Percentiles rank a stretch among this genome's conserved stretches.
Evolutionary conservation across 169 alveolate genomes (phyloP).

Genomic region (Eimeria falciformis): DNA sequence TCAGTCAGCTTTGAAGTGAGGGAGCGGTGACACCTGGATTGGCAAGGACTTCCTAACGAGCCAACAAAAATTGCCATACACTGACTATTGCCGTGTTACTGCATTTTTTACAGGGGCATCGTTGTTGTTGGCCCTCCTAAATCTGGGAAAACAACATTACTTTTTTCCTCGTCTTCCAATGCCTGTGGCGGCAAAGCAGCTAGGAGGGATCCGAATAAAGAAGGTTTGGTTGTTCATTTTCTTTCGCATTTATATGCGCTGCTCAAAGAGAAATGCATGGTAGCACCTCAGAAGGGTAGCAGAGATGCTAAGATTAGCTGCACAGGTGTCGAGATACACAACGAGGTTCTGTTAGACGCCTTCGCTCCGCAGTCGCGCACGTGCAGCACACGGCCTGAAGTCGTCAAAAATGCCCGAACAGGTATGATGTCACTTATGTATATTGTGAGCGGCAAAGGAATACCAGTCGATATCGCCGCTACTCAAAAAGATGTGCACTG

Average conservation of each 20-base stretch:
- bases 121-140: background rate
- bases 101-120: background rate
- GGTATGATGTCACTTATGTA: background rate
- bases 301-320: background rate
- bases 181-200: background rate
- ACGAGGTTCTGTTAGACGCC: background rate
- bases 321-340: background rate
- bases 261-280: background rate
- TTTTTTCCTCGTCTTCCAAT: background rate
- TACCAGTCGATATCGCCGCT: background rate
- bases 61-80: too few relatives aligned
- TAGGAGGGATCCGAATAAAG: background rate
- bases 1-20: too few relatives aligned
- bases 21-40: too few relatives aligned
- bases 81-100: too few relatives aligned
- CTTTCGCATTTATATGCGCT: background rate
- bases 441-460: background rate
- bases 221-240: background rate
- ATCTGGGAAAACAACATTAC: background rate
- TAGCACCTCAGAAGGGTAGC: background rate
- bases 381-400: background rate
- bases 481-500: background rate
- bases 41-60: too few relatives aligned
- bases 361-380: background rate
- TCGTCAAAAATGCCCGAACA: background rate